Percentiles rank a stretch among this genome's conserved stretches.
Conservation (phyloP, 495 filamentous ascomycete species). For the Penicillium alfredii region DNA sequence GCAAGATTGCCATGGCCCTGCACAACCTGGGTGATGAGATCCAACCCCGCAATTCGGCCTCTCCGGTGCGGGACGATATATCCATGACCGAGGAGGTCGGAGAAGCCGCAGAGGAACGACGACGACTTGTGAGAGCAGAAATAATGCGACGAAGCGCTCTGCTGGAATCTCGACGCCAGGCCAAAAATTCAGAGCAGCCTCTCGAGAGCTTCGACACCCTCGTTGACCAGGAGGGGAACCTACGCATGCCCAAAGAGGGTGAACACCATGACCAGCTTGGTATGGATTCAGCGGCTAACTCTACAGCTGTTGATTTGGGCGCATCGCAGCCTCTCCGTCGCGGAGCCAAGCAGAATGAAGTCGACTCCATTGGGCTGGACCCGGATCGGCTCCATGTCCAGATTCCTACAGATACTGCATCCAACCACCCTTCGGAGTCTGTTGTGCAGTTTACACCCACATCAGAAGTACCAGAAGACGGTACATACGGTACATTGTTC, state of each 20-base stretch:
- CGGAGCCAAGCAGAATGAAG: slow-evolving; percentile 45
- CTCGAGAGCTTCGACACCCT: slow-evolving; percentile 48
- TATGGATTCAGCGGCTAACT: slow-evolving; percentile 23
- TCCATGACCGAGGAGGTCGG: slow-evolving; percentile 52
- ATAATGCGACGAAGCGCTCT: slow-evolving; percentile 55
- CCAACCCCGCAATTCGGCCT: slow-evolving; percentile 42
- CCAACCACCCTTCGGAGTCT: slow-evolving; percentile 35
- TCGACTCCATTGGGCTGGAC: slow-evolving; percentile 17
- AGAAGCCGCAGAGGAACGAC: slow-evolving; percentile 63
- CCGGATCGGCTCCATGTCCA: slow-evolving; percentile 21
- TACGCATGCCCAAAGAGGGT: slow-evolving; percentile 20
- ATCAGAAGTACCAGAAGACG: slow-evolving; percentile 31
- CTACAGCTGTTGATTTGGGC: slow-evolving; percentile 40
- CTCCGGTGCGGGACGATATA: slow-evolving; percentile 32
- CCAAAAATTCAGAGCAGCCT: slow-evolving; percentile 17
- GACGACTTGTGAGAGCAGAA: slow-evolving; percentile 65
- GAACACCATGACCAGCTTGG: slow-evolving; percentile 3
- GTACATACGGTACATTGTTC: slow-evolving; percentile 10
- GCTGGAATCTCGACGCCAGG: slow-evolving; percentile 33
- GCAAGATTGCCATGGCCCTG: slow-evolving; percentile 71
- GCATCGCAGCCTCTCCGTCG: slow-evolving; percentile 53
- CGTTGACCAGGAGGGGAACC: slow-evolving; percentile 48
- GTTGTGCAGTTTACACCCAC: slow-evolving; percentile 44
- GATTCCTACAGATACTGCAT: slow-evolving; percentile 31
- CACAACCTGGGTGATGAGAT: slow-evolving; percentile 74